Base-by-base conservation (phyloP, 176 grass and related monocot species). In the Cenchrus fungigraminus region DNA sequence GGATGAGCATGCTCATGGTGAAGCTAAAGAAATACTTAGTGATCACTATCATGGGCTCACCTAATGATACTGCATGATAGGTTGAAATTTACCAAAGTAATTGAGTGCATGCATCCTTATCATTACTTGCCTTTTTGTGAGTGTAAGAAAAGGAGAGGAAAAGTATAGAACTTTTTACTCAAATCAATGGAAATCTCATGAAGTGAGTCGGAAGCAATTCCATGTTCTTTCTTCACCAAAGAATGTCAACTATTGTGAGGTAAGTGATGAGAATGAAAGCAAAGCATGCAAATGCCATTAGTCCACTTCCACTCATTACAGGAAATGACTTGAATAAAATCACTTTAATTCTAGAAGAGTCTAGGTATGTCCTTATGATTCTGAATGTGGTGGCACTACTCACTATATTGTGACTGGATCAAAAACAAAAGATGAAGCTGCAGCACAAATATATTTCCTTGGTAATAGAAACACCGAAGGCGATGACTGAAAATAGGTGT, bases 141-240 rank as follows among this genome's bases (percentile, higher is more conserved):
- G 80, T 70, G 84, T 69, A 32, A 62, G 47, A 15, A 80, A 87
- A 77, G 52, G 32, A 13, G 49, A 6, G 45, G 0, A 64, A 91
- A 84, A 84, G 80, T 19, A 62, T 7, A 74, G 8, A 45, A 1
- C 76, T 80, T 87, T 87, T 90, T 22, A 31, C 60, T 47, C 34
- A 69, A 19, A 80, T 84, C 68, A 87, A 87, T 19, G 76, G 75
- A 47, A 87, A 87, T 80, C 56, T 63, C 53, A 56, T 64, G 85
- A 76, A 84, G 85, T 87, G 89, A 91, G 68, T 80, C 37, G 63
- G 85, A 91, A 80, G 89, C 85, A 91, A 91, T 80, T 84, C 80
- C 68, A 80, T 90, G 68, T 83, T 87, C 74, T 87, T 43, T 9
- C 76, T 62, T 58, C 64, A 61, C 76, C 74, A 80, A 79, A 60